Evolutionary conservation across 768 basidiomycete species (phyloP), one percentile per base, ranked within the genome.

Genomic region (Pleurotus cornucopiae): DNA sequence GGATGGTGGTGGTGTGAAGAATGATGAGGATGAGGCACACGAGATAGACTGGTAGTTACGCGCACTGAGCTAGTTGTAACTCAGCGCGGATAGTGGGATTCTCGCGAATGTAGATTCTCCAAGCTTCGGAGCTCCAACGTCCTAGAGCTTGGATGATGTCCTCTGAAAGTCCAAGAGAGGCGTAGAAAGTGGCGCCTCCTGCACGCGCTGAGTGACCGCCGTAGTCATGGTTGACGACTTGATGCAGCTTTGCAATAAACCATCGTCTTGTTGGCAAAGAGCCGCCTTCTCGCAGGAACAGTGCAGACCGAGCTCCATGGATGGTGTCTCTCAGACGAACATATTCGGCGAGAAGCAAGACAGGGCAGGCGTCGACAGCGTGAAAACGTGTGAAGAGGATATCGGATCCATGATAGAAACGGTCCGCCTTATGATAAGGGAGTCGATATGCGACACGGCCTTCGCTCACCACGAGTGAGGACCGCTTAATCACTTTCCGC

Each of bases 201-300:
- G 73, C 63, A 6, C 70, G 66, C 40, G 76, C 40, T 0, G 74
- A 76, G 30, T 78, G 77, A 0, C 76, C 76, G 9, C 60, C 63
- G 25, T 46, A 52, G 7, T 52, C 16, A 2, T 16, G 5, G 3
- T 38, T 38, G 13, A 38, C 7, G 6, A 18, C n/a, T 0, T 16
- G 3, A 2, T 39, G 37, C 4, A 52, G 20, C 1, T 13, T 14
- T 14, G 12, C 1, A 5, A 38, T 38, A 14, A 52, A 52, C 49
- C 49, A 52, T 1, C 49, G 7, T 21, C 16, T 6, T 2, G 4
- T n/a, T 1, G 49, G 49, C 3, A 39, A 2, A 2, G 13, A 6
- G 0, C 49, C 37, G 20, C 40, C 20, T 2, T 38, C 49, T 9
- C 4, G 37, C 1, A 52, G 0, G 20, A 52, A 52, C 2, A 56